phyloP scores from a whole-genome alignment of 1,284 basidiomycete species.

The Rhodotorula sp. region DNA sequence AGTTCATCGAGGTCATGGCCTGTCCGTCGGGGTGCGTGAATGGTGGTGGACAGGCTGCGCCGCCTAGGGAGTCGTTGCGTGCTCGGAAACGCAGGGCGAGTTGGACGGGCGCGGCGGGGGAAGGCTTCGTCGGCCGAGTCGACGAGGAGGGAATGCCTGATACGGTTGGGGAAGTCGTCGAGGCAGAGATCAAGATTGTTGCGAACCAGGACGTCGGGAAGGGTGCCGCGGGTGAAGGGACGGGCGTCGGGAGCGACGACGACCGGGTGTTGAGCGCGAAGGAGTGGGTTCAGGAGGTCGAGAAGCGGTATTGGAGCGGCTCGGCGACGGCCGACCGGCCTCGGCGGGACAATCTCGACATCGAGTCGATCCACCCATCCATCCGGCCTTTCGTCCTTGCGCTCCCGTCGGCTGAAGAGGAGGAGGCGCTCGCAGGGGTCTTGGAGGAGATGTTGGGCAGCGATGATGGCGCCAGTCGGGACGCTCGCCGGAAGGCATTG shows the following conservation, averaged over 20 bases:
- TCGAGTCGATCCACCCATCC: slow-evolving; percentile 13
- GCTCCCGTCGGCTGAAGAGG: slow-evolving; percentile 45
- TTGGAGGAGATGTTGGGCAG: slow-evolving; percentile 53
- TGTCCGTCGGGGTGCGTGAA: slow-evolving; percentile 97
- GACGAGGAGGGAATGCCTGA: slow-evolving; percentile 54
- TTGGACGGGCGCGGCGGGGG: slow-evolving; percentile 58
- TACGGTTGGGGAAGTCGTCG: slow-evolving; percentile 48
- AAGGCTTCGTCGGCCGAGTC: slow-evolving; percentile 56
- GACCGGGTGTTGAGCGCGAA: slow-evolving; percentile 37
- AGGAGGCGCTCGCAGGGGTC: slow-evolving; percentile 53
- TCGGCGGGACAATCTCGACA: background rate
- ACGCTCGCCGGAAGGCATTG: slow-evolving; percentile 54
- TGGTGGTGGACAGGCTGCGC: slow-evolving; percentile 89
- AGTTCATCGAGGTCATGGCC: slow-evolving; percentile 99
- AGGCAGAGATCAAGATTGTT: slow-evolving; percentile 42
- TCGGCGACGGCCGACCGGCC: background rate
- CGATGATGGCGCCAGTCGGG: slow-evolving; percentile 50
- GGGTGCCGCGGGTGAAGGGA: background rate
- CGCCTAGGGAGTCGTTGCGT: slow-evolving; percentile 46
- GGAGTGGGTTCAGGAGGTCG: slow-evolving; percentile 41
- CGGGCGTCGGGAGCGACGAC: background rate
- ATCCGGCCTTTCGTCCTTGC: slow-evolving; percentile 30
- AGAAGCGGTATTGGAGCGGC: slow-evolving; percentile 30
- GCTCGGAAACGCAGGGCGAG: slow-evolving; percentile 10
- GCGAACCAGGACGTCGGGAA: slow-evolving; percentile 22